These are phyloP conservation scores for Austroboletus niveus DNA, from an alignment of 1,284 basidiomycete genomes.

Conservation along the genomic window DNA sequence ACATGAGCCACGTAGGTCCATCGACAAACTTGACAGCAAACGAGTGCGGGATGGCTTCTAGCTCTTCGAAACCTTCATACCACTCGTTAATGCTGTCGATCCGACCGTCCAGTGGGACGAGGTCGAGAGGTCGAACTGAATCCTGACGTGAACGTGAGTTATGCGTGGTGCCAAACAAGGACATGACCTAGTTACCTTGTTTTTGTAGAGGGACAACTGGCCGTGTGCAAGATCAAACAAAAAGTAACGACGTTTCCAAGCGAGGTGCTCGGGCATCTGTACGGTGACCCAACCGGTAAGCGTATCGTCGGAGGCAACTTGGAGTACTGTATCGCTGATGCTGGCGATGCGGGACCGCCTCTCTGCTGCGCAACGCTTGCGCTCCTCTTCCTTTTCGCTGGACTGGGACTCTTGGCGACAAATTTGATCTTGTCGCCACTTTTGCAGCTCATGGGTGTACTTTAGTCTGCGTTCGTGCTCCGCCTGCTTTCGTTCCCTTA, in stretches of 20 bases:
- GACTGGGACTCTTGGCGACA: conserved; percentile 45
- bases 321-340: conserved; percentile 44
- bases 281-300: conserved; percentile 66
- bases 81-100: conserved; percentile 58
- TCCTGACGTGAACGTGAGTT: conserved; percentile 40
- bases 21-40: conserved; percentile 65
- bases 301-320: conserved; percentile 37
- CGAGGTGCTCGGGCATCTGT: conserved; percentile 52
- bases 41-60: conserved; percentile 66
- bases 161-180: too few species aligned
- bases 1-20: conserved; percentile 56
- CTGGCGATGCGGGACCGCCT: conserved; percentile 45
- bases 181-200: conserved; percentile 23
- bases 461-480: conserved; percentile 53
- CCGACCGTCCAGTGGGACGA: conserved; percentile 45
- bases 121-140: conserved; percentile 44
- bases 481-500: conserved; percentile 47
- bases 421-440: conserved; percentile 55
- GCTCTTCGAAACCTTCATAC: conserved; percentile 70
- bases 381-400: conserved; percentile 44
- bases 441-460: conserved; percentile 52
- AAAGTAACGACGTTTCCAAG: conserved; percentile 69
- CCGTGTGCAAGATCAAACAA: conserved; percentile 48
- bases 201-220: conserved; percentile 52
- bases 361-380: conserved; percentile 42